Evolutionary conservation across 768 basidiomycete species (phyloP).

Genomic region (Lyophyllum atratum): DNA sequence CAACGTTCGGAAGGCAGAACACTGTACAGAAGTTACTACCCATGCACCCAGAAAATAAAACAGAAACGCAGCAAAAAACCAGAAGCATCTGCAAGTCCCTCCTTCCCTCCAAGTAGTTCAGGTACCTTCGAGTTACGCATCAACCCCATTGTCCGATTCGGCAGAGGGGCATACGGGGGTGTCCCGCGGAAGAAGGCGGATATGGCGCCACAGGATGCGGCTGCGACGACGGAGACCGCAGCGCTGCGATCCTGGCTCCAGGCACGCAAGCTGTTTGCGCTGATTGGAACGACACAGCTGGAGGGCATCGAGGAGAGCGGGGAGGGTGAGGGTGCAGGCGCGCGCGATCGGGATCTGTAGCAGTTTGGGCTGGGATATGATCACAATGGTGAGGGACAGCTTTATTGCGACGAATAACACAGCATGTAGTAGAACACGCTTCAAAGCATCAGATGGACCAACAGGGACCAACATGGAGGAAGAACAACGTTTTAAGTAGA

Average conservation of each 20-base stretch:
- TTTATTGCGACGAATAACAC: conserved; percentile 92
- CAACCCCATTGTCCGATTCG: too few relatives aligned
- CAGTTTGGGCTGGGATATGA: conserved; percentile 65
- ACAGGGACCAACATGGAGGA: too few relatives aligned
- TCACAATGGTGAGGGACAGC: conserved; percentile 72
- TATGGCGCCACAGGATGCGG: conserved; percentile 33
- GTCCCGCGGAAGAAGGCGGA: conserved; percentile 36
- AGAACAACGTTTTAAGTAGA: too few relatives aligned
- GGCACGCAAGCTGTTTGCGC: conserved; percentile 82
- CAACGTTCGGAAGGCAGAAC: too few relatives aligned
- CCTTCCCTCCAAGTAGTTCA: too few relatives aligned
- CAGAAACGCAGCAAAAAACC: too few relatives aligned
- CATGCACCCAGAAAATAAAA: too few relatives aligned
- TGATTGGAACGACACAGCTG: conserved; percentile 72
- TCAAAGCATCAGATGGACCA: too few relatives aligned
- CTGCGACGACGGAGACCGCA: conserved; percentile 71
- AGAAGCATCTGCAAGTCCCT: too few relatives aligned
- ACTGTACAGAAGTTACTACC: too few relatives aligned
- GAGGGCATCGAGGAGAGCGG: conserved; percentile 52
- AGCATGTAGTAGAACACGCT: too few relatives aligned
- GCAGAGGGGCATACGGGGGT: conserved; percentile 52
- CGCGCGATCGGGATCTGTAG: conserved; percentile 40
- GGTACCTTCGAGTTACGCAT: too few relatives aligned
- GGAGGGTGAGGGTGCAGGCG: conserved; percentile 15
- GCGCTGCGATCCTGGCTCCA: conserved; percentile 81